phyloP scores from a whole-genome alignment of 768 basidiomycete genomes.

The Boletellus ananas region DNA sequence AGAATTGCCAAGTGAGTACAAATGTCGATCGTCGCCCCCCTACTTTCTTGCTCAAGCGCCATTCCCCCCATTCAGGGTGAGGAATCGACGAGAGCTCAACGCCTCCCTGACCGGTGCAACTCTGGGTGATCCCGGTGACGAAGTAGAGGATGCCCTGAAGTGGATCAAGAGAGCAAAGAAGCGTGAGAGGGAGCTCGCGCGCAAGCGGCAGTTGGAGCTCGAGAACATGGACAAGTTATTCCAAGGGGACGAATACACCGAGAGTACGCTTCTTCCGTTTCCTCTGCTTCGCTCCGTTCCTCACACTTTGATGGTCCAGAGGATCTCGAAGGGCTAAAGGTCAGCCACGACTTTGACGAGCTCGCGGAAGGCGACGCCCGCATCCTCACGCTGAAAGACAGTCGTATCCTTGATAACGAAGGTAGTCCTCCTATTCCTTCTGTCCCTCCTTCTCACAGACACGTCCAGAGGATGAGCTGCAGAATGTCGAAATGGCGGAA shows the following conservation, averaged over 20 bases:
- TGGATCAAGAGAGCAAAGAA: conserved; percentile 95
- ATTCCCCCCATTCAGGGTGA: conserved; percentile 63
- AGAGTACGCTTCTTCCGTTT: conserved; percentile 53
- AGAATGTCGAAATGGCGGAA: conserved; percentile 94
- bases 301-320: conserved; percentile 39
- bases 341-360: conserved; percentile 89
- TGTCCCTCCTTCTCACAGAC: not conserved
- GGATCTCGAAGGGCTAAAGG: conserved; percentile 92
- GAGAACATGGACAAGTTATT: conserved; percentile 79
- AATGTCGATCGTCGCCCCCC: not conserved
- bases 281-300: not conserved
- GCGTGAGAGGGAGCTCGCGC: conserved; percentile 82
- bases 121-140: conserved; percentile 81
- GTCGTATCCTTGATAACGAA: conserved; percentile 91
- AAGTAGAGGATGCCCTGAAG: conserved; percentile 73
- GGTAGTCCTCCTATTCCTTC: conserved; percentile 41
- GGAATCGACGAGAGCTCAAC: conserved; percentile 90
- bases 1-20: conserved; percentile 86
- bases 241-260: conserved; percentile 74
- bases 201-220: conserved; percentile 75
- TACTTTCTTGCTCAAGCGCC: conserved; percentile 36
- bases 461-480: conserved; percentile 87
- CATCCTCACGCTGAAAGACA: conserved; percentile 96
- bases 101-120: conserved; percentile 89
- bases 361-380: conserved; percentile 92